Conservation (phyloP, 2,329 filamentous ascomycete species). For the Verticillium alfalfae region DNA sequence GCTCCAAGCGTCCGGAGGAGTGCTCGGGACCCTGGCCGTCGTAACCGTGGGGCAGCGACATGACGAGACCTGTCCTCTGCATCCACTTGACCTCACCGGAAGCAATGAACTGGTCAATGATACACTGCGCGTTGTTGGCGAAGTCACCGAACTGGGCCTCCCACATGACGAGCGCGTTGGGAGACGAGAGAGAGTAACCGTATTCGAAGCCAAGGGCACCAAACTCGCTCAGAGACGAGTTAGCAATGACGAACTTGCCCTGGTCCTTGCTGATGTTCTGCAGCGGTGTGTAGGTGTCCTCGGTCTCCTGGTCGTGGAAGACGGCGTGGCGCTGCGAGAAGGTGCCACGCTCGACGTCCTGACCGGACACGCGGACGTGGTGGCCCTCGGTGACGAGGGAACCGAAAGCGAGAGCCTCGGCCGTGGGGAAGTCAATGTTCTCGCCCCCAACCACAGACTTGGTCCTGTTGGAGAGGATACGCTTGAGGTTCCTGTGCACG, state of each 20-base stretch:
- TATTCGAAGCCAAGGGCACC: constrained; percentile 92
- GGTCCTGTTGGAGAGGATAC: constrained; percentile 82
- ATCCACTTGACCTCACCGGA: constrained; percentile 99
- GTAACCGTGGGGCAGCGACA: constrained; percentile 95
- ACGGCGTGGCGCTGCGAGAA: constrained; percentile 98
- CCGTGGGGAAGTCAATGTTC: constrained; percentile 96
- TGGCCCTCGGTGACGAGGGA: constrained; percentile 87
- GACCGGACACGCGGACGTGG: constrained; percentile 94
- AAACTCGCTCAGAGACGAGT: constrained; percentile 76
- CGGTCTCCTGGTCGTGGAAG: constrained; percentile 93
- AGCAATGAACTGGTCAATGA: constrained; percentile 98
- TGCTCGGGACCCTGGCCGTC: constrained; percentile 98
- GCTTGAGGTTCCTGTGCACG: constrained; percentile 92
- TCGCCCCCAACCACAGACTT: constrained; percentile 90
- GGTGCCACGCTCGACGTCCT: constrained; percentile 98
- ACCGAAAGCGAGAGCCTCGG: constrained; percentile 92
- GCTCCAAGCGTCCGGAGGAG: constrained; percentile 94
- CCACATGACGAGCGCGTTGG: constrained; percentile 98
- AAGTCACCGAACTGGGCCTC: constrained; percentile 99
- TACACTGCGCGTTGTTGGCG: constrained; percentile 98
- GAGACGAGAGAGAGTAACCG: constrained; percentile 94
- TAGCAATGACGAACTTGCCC: constrained; percentile 92
- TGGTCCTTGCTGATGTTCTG: constrained; percentile 87
- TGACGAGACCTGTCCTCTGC: constrained; percentile 91
- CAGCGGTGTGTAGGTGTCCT: constrained; percentile 87